Conservation (phyloP, 2,329 filamentous ascomycete genomes). For the Nemania serpens region DNA sequence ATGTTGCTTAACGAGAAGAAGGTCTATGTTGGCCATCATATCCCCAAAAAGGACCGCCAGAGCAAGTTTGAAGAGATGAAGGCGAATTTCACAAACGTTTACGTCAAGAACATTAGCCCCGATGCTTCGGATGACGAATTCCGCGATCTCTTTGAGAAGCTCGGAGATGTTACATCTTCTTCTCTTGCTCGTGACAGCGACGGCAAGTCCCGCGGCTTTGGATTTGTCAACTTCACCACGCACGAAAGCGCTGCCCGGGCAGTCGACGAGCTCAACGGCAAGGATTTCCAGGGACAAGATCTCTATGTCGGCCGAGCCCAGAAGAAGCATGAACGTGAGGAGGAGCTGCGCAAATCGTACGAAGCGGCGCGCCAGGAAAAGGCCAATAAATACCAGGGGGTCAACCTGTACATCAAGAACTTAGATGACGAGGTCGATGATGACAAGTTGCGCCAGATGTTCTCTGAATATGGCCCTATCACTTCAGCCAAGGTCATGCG, state of each 20-base stretch:
- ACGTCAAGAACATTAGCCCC: constrained; percentile 94
- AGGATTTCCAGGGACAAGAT: constrained; percentile 91
- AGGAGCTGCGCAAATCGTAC: constrained; percentile 98
- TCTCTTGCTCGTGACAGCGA: constrained; percentile 88
- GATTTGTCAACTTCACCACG: constrained; percentile 93
- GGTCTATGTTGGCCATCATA: constrained; percentile 98
- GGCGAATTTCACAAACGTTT: constrained; percentile 99
- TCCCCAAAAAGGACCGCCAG: constrained; percentile 99
- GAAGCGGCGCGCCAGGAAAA: constrained; percentile 97
- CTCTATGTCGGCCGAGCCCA: constrained; percentile 97
- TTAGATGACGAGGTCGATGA: constrained; percentile 96
- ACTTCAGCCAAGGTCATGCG: constrained; percentile 99
- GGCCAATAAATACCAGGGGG: constrained; percentile 98
- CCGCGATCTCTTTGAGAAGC: constrained; percentile 88
- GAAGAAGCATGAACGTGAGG: constrained; percentile 99
- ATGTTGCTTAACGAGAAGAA: constrained; percentile 99
- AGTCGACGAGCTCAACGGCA: constrained; percentile 89
- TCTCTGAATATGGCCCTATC: constrained; percentile 88
- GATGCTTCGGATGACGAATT: constrained; percentile 94
- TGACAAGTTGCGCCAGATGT: constrained; percentile 94
- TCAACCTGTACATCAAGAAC: constrained; percentile 99
- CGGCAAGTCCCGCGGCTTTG: constrained; percentile 93
- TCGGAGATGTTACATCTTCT: constrained; percentile 92
- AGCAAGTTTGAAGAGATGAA: constrained; percentile 99
- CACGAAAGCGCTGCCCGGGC: constrained; percentile 86